Percentiles rank a stretch among this genome's conserved stretches.
phyloP scores from a whole-genome alignment of 2,329 filamentous ascomycete genomes.

The Microdochium bolleyi region DNA sequence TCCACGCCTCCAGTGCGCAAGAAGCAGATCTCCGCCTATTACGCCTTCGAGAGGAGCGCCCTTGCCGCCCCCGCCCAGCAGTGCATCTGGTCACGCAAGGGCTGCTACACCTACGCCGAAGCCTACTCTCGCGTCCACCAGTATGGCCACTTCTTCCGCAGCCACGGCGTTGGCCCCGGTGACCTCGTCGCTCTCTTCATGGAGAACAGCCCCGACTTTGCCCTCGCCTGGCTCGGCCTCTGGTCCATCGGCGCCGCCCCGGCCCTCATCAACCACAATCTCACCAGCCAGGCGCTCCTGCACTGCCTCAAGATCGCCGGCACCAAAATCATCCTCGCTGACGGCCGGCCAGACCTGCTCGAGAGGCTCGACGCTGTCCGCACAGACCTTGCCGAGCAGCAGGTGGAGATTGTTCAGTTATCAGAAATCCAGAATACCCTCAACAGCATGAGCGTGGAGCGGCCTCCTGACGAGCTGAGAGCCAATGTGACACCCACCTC shows the following conservation, averaged over 20 bases:
- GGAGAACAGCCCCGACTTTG: constrained; percentile 59
- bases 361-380: constrained; percentile 50
- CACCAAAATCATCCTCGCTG: constrained; percentile 49
- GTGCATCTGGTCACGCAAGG: constrained; percentile 60
- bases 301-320: constrained; percentile 56
- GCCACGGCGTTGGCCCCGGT: constrained; percentile 47
- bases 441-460: constrained; percentile 33
- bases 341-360: constrained; percentile 44
- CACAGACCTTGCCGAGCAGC: constrained; percentile 35
- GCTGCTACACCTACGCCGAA: constrained; percentile 51
- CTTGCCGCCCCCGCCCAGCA: constrained; percentile 41
- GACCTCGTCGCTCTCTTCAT: constrained; percentile 61
- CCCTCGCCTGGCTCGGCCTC: constrained; percentile 57
- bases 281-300: constrained; percentile 53
- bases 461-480: constrained; percentile 48
- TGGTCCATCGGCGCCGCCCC: constrained; percentile 61
- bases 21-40: constrained; percentile 54
- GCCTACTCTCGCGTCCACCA: constrained; percentile 47
- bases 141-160: constrained; percentile 54
- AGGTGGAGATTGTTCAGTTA: constrained; percentile 48
- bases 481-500: constrained; percentile 39
- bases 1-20: constrained; percentile 28
- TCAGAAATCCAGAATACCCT: constrained; percentile 35
- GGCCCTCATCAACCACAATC: constrained; percentile 64
- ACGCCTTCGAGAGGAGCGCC: constrained; percentile 52